Evolutionary conservation across 306 rosid species (phyloP).

Genomic region (Prunus armeniaca): DNA sequence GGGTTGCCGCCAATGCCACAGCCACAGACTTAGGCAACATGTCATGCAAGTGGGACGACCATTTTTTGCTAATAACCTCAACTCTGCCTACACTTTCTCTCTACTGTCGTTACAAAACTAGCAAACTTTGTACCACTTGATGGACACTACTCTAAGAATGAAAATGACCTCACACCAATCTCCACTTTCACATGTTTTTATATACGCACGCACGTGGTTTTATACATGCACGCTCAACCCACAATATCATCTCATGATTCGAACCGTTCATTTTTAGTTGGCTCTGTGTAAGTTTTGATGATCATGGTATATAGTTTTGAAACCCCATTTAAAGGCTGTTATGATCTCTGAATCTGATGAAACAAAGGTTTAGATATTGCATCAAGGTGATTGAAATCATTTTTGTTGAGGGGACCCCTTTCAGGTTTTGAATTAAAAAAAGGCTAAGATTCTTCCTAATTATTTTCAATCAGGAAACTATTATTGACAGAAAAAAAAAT

Average conservation of each 20-base stretch:
- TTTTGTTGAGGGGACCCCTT: neutral
- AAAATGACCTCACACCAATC: constrained; percentile 10
- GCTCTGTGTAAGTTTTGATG: too few species aligned
- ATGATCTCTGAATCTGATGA: neutral
- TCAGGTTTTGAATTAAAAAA: neutral
- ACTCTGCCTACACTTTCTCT: neutral
- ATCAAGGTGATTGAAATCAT: neutral
- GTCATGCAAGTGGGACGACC: neutral
- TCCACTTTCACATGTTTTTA: neutral
- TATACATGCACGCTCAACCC: too few species aligned
- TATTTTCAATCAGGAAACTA: constrained; percentile 11
- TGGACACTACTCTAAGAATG: neutral
- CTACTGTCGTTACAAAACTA: neutral
- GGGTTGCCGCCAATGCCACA: neutral
- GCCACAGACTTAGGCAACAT: neutral
- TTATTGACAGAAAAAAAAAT: neutral
- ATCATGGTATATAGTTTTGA: too few species aligned
- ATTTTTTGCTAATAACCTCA: neutral
- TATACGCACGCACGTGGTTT: too few species aligned
- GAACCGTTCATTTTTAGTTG: too few species aligned
- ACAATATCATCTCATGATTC: too few species aligned
- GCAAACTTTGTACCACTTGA: neutral
- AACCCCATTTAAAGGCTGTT: too few species aligned
- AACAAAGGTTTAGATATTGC: neutral
- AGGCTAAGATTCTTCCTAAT: constrained; percentile 24